Conservation (phyloP, 257 asterid species). For the Penstemon barbatus region DNA sequence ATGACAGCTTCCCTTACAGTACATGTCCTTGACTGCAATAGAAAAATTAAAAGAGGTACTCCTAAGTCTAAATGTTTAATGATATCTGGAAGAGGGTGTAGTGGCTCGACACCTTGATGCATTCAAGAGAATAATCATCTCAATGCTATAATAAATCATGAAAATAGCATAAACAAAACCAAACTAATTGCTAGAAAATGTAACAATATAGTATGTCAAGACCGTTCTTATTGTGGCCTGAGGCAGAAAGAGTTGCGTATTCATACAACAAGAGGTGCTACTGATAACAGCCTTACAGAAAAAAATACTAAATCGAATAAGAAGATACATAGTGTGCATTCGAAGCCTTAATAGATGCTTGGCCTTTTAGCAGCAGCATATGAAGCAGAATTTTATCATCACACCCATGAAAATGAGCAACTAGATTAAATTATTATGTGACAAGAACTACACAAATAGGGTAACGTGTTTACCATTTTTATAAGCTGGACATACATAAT, state of each 20-base stretch:
- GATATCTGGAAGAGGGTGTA: neutral
- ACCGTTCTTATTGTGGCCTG: neutral
- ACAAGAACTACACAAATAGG: neutral
- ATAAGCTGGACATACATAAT: no score
- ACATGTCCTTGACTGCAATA: constrained; percentile 75
- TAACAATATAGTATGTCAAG: neutral
- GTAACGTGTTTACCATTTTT: neutral
- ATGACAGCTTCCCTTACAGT: constrained; percentile 85
- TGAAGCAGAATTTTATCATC: neutral
- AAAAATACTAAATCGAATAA: neutral
- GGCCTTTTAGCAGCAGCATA: neutral
- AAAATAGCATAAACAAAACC: neutral
- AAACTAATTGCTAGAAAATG: constrained; percentile 1
- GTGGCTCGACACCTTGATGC: neutral
- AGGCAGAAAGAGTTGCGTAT: neutral
- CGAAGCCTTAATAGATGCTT: neutral
- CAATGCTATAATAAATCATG: neutral
- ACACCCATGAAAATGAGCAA: neutral
- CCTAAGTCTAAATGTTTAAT: neutral
- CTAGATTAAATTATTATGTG: neutral
- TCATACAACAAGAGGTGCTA: neutral
- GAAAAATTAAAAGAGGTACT: constrained; percentile 18
- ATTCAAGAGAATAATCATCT: constrained; percentile 1
- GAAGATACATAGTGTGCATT: neutral
- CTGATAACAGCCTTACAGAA: neutral